Evolutionary conservation across 2,329 filamentous ascomycete genomes (phyloP), one percentile per base, ranked within the genome.

Genomic region (Neophaeococcomyces aloes): DNA sequence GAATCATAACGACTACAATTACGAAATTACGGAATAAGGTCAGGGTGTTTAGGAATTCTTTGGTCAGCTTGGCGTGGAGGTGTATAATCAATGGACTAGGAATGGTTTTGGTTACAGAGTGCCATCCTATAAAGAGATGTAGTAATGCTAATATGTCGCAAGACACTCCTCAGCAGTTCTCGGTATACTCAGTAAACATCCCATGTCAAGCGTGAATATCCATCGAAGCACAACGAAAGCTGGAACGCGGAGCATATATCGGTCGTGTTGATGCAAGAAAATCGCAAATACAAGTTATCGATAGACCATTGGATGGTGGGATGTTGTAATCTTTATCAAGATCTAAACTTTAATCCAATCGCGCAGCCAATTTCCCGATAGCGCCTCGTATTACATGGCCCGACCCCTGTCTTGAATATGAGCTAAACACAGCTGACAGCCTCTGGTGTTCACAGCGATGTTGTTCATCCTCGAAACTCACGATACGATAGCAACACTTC

Each of bases 101-200:
- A 10, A 27, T 27, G 23, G 5, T 10, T 10, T 27, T 27, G 23
- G 23, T 27, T 10, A 27, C 21, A 42, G 30, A 35, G 17, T 41
- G 7, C 35, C 19, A 11, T 32, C 11, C 19, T 15, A 27, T 27
- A 27, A 21, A 6, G 23, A 18, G 39, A 34, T 7, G 15, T 42
- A 42, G 39, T 42, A 42, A 42, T 42, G 19, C 30, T 42, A 42
- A 42, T 42, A 7, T 10, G 11, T 33, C 18, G 38, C 30, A 23
- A 42, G 29, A 42, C 29, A 32, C 36, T 14, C 11, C 4, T 13
- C 18, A 11, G 36, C n/a, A 8, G 13, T n/a, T 21, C 27, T 29
- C 19, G 18, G 11, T 7, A 38, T 27, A 4, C 8, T 17, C n/a
- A n/a, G n/a, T n/a, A n/a, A n/a, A n/a, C n/a, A n/a, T n/a, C n/a